phyloP scores from a whole-genome alignment of 1,284 basidiomycete genomes.

The Neolentinus lepideus region DNA sequence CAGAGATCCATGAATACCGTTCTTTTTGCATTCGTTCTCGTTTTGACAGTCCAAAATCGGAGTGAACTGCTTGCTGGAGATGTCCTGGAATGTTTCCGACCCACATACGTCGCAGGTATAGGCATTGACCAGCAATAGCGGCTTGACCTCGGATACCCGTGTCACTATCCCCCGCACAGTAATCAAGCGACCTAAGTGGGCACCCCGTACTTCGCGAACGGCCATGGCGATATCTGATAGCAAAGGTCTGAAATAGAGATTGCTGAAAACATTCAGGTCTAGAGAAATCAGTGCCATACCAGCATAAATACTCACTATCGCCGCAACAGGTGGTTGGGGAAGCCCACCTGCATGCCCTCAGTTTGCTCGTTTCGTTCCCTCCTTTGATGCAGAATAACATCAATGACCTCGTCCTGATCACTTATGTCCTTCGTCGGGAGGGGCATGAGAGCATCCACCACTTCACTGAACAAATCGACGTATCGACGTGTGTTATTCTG shows the following conservation, averaged over 20 bases:
- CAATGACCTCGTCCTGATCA: conserved; percentile 87
- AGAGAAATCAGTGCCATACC: neutral
- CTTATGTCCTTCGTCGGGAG: conserved; percentile 83
- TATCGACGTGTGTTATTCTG: conserved; percentile 87
- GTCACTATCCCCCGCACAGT: conserved; percentile 98
- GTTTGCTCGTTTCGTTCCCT: conserved; percentile 79
- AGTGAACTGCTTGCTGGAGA: conserved; percentile 88
- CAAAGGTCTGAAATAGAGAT: conserved; percentile 89
- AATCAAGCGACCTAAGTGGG: conserved; percentile 86
- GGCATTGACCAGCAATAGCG: conserved; percentile 93
- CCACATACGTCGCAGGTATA: conserved; percentile 99
- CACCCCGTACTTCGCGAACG: conserved; percentile 85
- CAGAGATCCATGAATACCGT: conserved; percentile 84
- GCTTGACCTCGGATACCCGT: conserved; percentile 98
- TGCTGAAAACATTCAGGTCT: conserved; percentile 42
- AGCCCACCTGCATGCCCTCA: conserved; percentile 63
- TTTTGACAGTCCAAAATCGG: conserved; percentile 88
- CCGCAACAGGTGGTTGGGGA: conserved; percentile 86
- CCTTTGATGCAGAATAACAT: conserved; percentile 92
- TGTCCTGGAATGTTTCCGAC: conserved; percentile 97
- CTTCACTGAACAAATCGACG: conserved; percentile 84
- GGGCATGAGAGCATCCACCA: conserved; percentile 86
- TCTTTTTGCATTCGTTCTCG: conserved; percentile 75
- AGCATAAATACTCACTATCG: conserved; percentile 75
- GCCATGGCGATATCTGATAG: conserved; percentile 71